Conservation (phyloP, 2,329 filamentous ascomycete species). For the Clarireedia hainanense region DNA sequence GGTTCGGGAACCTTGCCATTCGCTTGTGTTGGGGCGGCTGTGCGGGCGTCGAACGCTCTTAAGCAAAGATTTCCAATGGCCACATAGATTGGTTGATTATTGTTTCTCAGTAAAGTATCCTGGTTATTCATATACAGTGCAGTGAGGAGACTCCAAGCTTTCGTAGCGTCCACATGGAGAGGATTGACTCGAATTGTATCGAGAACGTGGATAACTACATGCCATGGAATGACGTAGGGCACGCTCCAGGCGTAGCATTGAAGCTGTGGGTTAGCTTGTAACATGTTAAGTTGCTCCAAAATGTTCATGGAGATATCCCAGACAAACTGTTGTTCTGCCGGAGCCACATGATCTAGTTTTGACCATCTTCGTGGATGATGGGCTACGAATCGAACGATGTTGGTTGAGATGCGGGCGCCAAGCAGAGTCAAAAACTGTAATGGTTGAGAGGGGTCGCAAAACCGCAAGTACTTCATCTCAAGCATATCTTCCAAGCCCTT, state of each 20-base stretch:
- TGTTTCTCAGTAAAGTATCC: conserved; percentile 20
- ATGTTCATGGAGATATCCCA: conserved; percentile 23
- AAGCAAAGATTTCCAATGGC: conserved; percentile 30
- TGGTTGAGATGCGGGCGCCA: conserved; percentile 10
- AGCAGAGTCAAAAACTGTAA: conserved; percentile 12
- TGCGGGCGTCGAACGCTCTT: conserved; percentile 25
- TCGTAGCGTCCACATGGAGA: conserved; percentile 24
- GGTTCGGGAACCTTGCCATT: no score
- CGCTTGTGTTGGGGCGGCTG: conserved; percentile 10
- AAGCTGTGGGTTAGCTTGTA: no score
- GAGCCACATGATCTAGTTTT: conserved; percentile 22
- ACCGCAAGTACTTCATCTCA: conserved; percentile 33
- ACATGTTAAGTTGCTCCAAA: no score
- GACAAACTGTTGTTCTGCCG: conserved; percentile 25
- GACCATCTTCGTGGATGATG: conserved; percentile 29
- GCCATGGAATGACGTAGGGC: conserved; percentile 29
- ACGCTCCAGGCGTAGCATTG: conserved; percentile 28
- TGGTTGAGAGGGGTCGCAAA: conserved; percentile 29
- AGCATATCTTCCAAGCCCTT: conserved; percentile 30
- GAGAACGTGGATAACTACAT: conserved; percentile 31
- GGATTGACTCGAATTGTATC: conserved; percentile 31
- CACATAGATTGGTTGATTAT: conserved; percentile 25
- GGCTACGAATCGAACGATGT: conserved; percentile 18
- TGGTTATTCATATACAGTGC: conserved; percentile 30
- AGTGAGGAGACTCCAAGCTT: conserved; percentile 31